These are phyloP conservation scores for Fusarium nurragi DNA, from an alignment of 2,329 filamentous ascomycete species.

Conservation along the genomic window DNA sequence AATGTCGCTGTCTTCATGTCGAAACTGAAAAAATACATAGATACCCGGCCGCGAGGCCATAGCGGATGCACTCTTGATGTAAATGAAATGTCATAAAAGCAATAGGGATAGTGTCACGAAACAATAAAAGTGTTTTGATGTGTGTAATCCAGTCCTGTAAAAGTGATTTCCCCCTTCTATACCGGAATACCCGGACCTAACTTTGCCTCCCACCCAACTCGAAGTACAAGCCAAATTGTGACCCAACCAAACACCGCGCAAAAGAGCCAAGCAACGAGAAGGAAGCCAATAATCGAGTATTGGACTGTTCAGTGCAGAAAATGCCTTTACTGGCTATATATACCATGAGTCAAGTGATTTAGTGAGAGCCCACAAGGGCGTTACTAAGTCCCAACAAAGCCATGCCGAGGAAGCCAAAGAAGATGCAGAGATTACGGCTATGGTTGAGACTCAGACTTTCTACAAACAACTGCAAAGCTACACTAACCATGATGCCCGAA, in stretches of 20 bases:
- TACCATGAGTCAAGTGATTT: conserved; percentile 13
- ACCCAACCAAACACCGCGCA: conserved; percentile 29
- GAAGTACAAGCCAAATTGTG: not conserved
- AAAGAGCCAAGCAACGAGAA: not conserved
- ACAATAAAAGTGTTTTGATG: not conserved
- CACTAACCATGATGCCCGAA: conserved; percentile 94
- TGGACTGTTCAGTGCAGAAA: not conserved
- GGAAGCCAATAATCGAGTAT: not conserved
- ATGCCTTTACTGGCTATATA: not conserved
- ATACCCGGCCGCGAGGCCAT: conserved; percentile 38
- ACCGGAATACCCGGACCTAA: conserved; percentile 17
- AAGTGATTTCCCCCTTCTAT: conserved; percentile 32
- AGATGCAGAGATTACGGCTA: conserved; percentile 78
- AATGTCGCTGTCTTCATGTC: conserved; percentile 10
- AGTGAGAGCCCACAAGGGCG: conserved; percentile 75
- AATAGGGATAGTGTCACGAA: not conserved
- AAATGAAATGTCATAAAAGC: conserved; percentile 24
- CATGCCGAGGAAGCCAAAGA: conserved; percentile 88
- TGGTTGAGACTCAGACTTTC: conserved; percentile 87
- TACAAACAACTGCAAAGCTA: conserved; percentile 87
- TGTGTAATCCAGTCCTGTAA: conserved; percentile 1
- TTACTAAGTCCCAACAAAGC: conserved; percentile 84
- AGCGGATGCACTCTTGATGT: conserved; percentile 17
- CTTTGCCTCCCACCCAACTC: conserved; percentile 1
- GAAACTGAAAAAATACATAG: conserved; percentile 34